phyloP scores from a whole-genome alignment of 306 rosid species.

The Rosa rugosa region DNA sequence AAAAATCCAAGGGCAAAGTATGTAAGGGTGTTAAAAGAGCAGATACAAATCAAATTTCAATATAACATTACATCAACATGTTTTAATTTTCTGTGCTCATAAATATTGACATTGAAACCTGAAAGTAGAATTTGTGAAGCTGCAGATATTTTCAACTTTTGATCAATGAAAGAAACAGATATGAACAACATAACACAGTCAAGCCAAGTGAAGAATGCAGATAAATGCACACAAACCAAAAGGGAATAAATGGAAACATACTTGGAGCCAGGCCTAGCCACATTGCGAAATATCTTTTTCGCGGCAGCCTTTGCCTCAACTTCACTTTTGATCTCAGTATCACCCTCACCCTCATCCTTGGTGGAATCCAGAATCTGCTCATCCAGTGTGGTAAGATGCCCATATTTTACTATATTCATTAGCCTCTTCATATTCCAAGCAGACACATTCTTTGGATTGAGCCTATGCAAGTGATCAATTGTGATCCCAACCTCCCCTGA shows the following conservation, averaged over 20 bases:
- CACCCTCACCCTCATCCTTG: slow-evolving; percentile 47
- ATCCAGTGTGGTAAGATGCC: slow-evolving; percentile 65
- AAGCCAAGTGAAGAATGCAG: background rate
- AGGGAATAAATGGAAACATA: slow-evolving; percentile 28
- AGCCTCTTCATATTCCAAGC: slow-evolving; percentile 98
- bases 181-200: background rate
- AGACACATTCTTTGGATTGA: slow-evolving; percentile 72
- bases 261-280: slow-evolving; percentile 71
- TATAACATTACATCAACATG: background rate
- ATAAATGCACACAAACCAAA: background rate
- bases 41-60: background rate
- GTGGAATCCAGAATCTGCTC: slow-evolving; percentile 56
- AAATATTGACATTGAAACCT: background rate
- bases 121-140: background rate
- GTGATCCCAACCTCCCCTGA: slow-evolving; percentile 53
- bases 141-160: background rate
- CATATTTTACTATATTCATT: slow-evolving; percentile 66
- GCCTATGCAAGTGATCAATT: slow-evolving; percentile 69
- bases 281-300: slow-evolving; percentile 76
- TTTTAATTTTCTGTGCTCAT: too few relatives aligned
- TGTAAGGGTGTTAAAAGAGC: background rate
- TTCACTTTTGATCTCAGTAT: slow-evolving; percentile 64
- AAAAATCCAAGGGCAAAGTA: background rate
- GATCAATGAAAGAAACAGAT: background rate
- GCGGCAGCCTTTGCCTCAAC: slow-evolving; percentile 82